Evolutionary conservation across 805 yeast genomes (phyloP).

Genomic region (Teunomyces cretensis): DNA sequence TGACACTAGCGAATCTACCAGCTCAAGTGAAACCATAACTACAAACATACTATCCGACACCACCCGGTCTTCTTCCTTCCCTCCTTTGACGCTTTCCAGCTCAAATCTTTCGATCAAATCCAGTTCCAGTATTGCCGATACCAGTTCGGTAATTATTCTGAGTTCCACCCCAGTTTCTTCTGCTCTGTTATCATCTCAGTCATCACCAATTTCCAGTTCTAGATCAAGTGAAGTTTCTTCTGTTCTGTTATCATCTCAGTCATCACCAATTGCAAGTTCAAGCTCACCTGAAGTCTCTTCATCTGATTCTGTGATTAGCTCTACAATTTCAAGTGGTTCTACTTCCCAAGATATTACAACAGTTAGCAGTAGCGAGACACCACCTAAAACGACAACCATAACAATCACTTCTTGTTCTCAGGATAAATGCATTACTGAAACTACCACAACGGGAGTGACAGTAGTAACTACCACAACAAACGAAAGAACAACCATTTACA

Average conservation of each 20-base stretch:
- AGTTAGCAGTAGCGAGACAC: not conserved
- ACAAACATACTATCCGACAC: not conserved
- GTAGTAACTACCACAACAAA: conserved; percentile 10
- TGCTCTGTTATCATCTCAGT: too few relatives aligned
- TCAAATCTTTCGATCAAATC: too few relatives aligned
- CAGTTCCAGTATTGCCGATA: not conserved
- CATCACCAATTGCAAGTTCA: not conserved
- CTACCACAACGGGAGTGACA: conserved; percentile 8
- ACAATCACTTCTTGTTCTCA: conserved; percentile 9
- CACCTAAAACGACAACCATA: conserved; percentile 3
- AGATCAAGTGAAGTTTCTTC: not conserved
- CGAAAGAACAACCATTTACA: conserved; percentile 10
- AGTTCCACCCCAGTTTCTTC: too few relatives aligned
- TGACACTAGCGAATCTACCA: too few relatives aligned
- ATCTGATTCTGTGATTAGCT: not conserved
- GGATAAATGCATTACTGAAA: conserved; percentile 1
- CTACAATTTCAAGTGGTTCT: not conserved
- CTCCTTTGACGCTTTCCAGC: not conserved
- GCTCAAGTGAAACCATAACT: not conserved
- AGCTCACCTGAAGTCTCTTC: not conserved
- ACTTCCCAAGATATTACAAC: not conserved
- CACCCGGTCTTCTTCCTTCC: not conserved
- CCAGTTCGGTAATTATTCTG: too few relatives aligned
- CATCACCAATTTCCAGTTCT: not conserved
- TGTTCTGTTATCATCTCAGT: not conserved